phyloP scores from a whole-genome alignment of 129 eudicot genomes.

The Glebionis coronaria region DNA sequence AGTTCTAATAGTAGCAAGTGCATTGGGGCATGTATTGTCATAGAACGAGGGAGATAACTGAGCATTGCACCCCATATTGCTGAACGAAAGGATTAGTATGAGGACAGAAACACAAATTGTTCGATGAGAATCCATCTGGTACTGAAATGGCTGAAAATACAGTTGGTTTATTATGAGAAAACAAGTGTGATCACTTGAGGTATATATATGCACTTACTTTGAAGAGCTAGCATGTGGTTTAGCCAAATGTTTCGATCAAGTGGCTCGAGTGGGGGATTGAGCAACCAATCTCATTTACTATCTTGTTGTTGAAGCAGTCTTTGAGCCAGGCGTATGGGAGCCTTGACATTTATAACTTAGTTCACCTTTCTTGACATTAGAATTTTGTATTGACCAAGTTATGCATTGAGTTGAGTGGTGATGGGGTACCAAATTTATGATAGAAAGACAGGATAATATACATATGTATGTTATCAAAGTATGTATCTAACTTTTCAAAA shows the following conservation, averaged over 20 bases:
- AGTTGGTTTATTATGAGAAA: slow-evolving; percentile 12
- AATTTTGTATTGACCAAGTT: background rate
- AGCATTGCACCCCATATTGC: slow-evolving; percentile 27
- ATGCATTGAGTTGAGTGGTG: background rate
- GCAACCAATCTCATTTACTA: slow-evolving; percentile 6
- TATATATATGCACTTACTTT: background rate
- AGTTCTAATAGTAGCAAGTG: slow-evolving; percentile 25
- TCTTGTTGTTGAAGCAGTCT: slow-evolving; percentile 6
- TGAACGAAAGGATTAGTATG: slow-evolving; percentile 19
- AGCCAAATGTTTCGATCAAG: slow-evolving; percentile 14
- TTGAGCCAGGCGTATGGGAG: slow-evolving; percentile 17
- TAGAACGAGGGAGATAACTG: slow-evolving; percentile 39
- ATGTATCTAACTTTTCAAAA: no score
- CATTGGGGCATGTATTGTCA: slow-evolving; percentile 25
- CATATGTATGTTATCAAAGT: no score
- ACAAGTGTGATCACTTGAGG: slow-evolving; percentile 11
- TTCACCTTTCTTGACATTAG: slow-evolving; percentile 21
- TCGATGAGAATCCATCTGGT: slow-evolving; percentile 17
- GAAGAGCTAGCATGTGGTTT: slow-evolving; percentile 3
- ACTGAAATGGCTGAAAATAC: background rate
- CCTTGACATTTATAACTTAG: slow-evolving; percentile 15
- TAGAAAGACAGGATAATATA: no score
- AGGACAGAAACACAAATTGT: slow-evolving; percentile 17
- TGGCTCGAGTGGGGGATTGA: slow-evolving; percentile 10
- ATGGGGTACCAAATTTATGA: no score